Base-by-base conservation (phyloP, 192 early-diverging fungal genomes). In the Funneliformis geosporum region DNA sequence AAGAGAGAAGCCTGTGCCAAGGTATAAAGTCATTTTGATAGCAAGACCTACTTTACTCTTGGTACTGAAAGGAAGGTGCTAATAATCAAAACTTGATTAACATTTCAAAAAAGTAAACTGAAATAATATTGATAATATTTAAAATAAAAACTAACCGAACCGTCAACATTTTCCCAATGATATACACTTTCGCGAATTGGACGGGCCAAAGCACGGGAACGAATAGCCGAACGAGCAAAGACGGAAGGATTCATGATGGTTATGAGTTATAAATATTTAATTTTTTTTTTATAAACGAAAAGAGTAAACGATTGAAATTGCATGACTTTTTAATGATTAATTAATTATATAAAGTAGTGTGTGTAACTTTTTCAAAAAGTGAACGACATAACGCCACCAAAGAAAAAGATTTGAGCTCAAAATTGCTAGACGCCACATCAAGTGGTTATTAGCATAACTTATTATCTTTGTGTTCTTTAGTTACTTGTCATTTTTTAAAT, bases 41-140 rank as follows among this genome's bases (percentile, higher is more conserved):
- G 85, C 87, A 85, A 90, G 85, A 78, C 75, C 86, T 75, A 83
- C 81, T 79, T 85, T 87, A 85, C 88, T 90, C 79, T 85, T 88
- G 81, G 89, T 90, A 25, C 79, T 82, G 83, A 90, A 90, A 72
- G 89, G 89, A 80, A 90, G 72, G 83, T 90, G 87, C 89, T 90
- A 43, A 82, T 66, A 66, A 66, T 5, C 5, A 18, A 66, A 5
- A 33, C 25, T 33, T 12, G n/a, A 38, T 33, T 14, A 65, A 65
- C 9, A 28, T 39, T 69, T 39, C 18, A 11, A 18, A 50, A 47
- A 50, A 10, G 43, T 44, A 38, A 11, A 33, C 33, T 38, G 16
- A 25, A 69, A 43, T 42, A 74, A 5, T 10, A 8, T 21, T 59
- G 28, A 40, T 47, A 18, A 28, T 40, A 12, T 44, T 25, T 27